These are phyloP conservation scores for Onygenales sp. DNA, from an alignment of 2,329 filamentous ascomycete species.

Conservation along the genomic window DNA sequence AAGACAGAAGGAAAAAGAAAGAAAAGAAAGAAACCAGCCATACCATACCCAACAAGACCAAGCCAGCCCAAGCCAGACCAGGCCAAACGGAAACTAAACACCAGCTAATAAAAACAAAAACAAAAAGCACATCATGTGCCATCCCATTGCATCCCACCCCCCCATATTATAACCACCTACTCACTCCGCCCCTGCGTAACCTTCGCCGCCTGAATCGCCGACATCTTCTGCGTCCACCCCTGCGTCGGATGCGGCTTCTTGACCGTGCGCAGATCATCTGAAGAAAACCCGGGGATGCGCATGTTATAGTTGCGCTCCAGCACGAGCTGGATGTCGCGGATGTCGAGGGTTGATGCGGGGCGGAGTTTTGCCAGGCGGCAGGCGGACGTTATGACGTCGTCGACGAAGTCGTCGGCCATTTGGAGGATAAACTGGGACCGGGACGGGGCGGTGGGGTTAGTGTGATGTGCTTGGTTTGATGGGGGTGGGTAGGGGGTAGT, in stretches of 20 bases:
- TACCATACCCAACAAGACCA: background rate
- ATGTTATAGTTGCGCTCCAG: constrained; percentile 83
- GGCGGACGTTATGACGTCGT: constrained; percentile 76
- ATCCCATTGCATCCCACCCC: no score
- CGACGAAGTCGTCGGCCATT: constrained; percentile 89
- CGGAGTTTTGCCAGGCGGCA: constrained; percentile 91
- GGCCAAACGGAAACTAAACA: no score
- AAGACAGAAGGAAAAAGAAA: background rate
- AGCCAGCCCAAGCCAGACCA: background rate
- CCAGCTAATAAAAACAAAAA: no score
- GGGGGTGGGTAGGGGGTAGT: constrained; percentile 3
- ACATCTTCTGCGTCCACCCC: constrained; percentile 95
- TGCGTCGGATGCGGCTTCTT: constrained; percentile 82
- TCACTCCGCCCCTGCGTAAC: constrained; percentile 41
- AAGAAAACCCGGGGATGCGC: constrained; percentile 85
- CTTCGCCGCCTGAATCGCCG: constrained; percentile 89
- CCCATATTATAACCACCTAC: constrained; percentile 7
- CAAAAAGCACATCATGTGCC: no score
- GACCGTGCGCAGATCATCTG: constrained; percentile 88
- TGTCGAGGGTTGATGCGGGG: constrained; percentile 80
- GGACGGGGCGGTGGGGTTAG: background rate
- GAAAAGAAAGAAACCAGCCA: background rate
- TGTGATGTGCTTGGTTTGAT: constrained; percentile 5
- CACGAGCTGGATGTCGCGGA: constrained; percentile 73
- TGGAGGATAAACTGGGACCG: constrained; percentile 63